Percentiles rank a stretch among this genome's conserved stretches.
These are phyloP conservation scores for Plasmodium cynomolgi DNA, from an alignment of 169 alveolate species.

Conservation along the genomic window DNA sequence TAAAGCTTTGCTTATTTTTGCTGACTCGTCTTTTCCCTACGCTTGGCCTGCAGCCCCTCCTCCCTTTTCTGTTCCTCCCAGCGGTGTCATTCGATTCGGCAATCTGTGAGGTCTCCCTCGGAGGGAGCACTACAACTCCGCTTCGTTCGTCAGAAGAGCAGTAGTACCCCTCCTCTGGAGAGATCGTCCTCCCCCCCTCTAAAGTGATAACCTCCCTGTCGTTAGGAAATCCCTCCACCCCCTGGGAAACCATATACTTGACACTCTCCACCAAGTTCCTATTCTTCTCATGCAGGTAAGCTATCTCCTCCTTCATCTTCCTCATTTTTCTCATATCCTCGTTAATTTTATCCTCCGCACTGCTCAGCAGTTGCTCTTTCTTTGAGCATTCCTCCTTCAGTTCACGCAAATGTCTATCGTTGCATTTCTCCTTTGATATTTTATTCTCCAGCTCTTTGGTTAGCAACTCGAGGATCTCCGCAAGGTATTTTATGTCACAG, in stretches of 20 bases:
- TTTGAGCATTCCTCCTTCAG: constrained; percentile 7
- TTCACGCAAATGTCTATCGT: not conserved
- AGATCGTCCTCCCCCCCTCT: not conserved
- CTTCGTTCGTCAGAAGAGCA: not conserved
- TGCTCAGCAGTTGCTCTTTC: not conserved
- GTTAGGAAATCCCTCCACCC: not conserved
- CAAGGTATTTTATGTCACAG: constrained; percentile 40
- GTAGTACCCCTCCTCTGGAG: not conserved
- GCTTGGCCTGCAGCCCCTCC: not conserved
- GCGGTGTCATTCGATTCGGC: not conserved
- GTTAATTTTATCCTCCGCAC: not conserved
- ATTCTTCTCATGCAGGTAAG: constrained; percentile 21
- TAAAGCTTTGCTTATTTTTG: not conserved
- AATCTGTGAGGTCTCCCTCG: not conserved
- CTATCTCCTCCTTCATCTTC: constrained; percentile 17
- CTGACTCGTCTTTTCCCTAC: not conserved
- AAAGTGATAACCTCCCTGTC: not conserved
- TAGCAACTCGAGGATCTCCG: constrained; percentile 30
- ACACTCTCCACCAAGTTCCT: constrained; percentile 14
- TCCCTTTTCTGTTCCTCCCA: not conserved
- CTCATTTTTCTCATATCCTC: constrained; percentile 3
- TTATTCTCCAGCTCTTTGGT: constrained; percentile 60
- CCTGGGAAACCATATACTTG: not conserved
- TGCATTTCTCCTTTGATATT: not conserved
- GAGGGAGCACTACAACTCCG: not conserved